A percentile compares a stretch with the other conserved stretches of the same genome.
Evolutionary conservation across 106 monocot species (phyloP).

Genomic region (Apostasia shenzhenica): DNA sequence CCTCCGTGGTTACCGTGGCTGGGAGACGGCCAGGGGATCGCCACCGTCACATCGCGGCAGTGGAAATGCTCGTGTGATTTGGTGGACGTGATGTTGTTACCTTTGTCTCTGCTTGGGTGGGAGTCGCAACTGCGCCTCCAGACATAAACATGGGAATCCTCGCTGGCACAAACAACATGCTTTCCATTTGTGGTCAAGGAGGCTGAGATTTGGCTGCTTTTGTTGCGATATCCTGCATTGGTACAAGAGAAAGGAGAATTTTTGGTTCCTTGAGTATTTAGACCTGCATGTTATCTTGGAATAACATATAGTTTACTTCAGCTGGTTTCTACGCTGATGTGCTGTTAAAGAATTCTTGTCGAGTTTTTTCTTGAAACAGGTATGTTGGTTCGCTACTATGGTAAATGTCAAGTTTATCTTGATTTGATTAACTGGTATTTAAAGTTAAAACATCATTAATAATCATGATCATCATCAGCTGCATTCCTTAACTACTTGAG

Average conservation of each 20-base stretch:
- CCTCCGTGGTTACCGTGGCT: background rate
- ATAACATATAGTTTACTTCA: no score
- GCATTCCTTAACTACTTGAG: no score
- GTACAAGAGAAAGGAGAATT: background rate
- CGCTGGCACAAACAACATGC: conserved; percentile 37
- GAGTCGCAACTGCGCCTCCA: conserved; percentile 28
- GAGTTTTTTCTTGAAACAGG: no score
- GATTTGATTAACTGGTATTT: no score
- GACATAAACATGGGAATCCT: conserved; percentile 45
- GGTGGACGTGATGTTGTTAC: conserved; percentile 7
- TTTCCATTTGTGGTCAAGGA: conserved; percentile 38
- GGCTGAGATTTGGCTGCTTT: conserved; percentile 49
- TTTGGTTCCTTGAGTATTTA: no score
- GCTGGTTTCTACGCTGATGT: no score
- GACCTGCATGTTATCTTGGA: no score
- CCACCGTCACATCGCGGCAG: conserved; percentile 34
- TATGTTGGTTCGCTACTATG: no score
- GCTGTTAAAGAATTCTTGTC: no score
- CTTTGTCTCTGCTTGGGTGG: conserved; percentile 18
- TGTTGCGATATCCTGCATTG: conserved; percentile 40
- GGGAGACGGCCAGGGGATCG: conserved; percentile 27
- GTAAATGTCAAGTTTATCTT: no score
- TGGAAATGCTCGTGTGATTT: conserved; percentile 36
- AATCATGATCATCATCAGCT: no score
- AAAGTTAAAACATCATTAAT: no score